Percentiles rank a stretch among this genome's conserved stretches.
These are phyloP conservation scores for Shiraia sp. DNA, from an alignment of 2,329 filamentous ascomycete genomes.

Conservation along the genomic window DNA sequence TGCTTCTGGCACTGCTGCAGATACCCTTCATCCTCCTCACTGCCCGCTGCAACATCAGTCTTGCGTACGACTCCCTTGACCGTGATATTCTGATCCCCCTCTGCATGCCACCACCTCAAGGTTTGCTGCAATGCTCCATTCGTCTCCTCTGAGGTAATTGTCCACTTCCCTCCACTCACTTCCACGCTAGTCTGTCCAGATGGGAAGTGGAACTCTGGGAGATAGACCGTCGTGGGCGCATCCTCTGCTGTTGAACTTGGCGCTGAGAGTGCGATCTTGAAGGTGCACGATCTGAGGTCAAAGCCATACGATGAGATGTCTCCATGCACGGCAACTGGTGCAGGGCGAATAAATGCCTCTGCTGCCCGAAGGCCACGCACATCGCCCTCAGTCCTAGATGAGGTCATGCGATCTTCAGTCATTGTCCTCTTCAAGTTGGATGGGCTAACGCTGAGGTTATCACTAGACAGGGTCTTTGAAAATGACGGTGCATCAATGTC, in stretches of 20 bases:
- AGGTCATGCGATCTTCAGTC: conserved; percentile 57
- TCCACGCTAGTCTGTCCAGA: conserved; percentile 71
- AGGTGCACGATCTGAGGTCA: conserved; percentile 77
- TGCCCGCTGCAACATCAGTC: conserved; percentile 50
- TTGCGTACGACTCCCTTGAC: conserved; percentile 74
- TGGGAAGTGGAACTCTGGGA: conserved; percentile 93
- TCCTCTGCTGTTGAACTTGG: conserved; percentile 63
- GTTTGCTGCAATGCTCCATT: conserved; percentile 72
- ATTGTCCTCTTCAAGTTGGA: conserved; percentile 75
- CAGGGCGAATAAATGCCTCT: conserved; percentile 88
- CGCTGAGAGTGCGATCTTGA: conserved; percentile 71
- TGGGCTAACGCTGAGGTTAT: conserved; percentile 65
- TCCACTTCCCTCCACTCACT: conserved; percentile 87
- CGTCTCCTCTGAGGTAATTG: conserved; percentile 73
- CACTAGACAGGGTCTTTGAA: conserved; percentile 55
- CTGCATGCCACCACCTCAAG: conserved; percentile 90
- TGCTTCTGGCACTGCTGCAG: conserved; percentile 63
- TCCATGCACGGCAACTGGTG: conserved; percentile 75
- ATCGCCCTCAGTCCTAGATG: conserved; percentile 27
- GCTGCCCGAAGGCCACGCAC: conserved; percentile 76
- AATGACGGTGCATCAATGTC: conserved; percentile 57
- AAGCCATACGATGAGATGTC: conserved; percentile 74
- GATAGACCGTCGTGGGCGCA: conserved; percentile 76
- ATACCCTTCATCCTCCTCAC: conserved; percentile 76
- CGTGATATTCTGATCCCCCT: conserved; percentile 78